These are phyloP conservation scores for Xylaria polymorpha DNA, from an alignment of 2,329 filamentous ascomycete species.

Conservation along the genomic window DNA sequence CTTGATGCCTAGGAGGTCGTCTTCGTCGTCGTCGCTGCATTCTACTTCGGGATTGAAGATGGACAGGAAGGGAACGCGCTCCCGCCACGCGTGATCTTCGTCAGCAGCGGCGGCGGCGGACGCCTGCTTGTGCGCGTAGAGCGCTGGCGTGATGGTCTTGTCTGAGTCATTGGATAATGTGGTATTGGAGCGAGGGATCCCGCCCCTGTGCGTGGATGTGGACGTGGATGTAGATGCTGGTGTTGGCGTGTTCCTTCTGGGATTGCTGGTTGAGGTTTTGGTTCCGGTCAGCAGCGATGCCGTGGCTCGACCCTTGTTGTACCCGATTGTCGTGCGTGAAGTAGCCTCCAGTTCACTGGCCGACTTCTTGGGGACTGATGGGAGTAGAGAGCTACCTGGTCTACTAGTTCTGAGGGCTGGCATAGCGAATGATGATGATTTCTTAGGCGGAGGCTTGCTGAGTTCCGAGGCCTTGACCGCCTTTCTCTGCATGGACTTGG, in stretches of 20 bases:
- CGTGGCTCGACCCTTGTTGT: conserved; percentile 77
- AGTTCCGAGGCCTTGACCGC: conserved; percentile 44
- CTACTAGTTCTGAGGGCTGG: conserved; percentile 50
- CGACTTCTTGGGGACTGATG: conserved; percentile 58
- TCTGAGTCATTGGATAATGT: conserved; percentile 55
- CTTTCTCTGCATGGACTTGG: conserved; percentile 50
- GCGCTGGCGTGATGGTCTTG: conserved; percentile 62
- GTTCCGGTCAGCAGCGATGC: conserved; percentile 60
- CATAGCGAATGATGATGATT: conserved; percentile 43
- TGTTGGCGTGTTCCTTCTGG: conserved; percentile 33
- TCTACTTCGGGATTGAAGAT: conserved; percentile 63
- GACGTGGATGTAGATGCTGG: not conserved
- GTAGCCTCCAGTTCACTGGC: conserved; percentile 72
- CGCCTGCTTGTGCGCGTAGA: conserved; percentile 52
- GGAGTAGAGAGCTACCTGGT: conserved; percentile 52
- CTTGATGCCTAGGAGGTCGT: conserved; percentile 50
- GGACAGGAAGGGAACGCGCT: conserved; percentile 65
- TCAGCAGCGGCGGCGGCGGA: conserved; percentile 38
- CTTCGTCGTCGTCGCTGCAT: conserved; percentile 53
- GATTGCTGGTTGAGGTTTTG: conserved; percentile 40
- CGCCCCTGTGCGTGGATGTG: conserved; percentile 34
- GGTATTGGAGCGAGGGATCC: conserved; percentile 51
- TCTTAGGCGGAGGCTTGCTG: conserved; percentile 43
- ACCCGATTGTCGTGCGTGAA: conserved; percentile 86
- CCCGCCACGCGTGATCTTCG: conserved; percentile 52